Evolutionary conservation across 441 rosid species (phyloP), one percentile per base, ranked within the genome.

Genomic region (Gossypium lobatum): DNA sequence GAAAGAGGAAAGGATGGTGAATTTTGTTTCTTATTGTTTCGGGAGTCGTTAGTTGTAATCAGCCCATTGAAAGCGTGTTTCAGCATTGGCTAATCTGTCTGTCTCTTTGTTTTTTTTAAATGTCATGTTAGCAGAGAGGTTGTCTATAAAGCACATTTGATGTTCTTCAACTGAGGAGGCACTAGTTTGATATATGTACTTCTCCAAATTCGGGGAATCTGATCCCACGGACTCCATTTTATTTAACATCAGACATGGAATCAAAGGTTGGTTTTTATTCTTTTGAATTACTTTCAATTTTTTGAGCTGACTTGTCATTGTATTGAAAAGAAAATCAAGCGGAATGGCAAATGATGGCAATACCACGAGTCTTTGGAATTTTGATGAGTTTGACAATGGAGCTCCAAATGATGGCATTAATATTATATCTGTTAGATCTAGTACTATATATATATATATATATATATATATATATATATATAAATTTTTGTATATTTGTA

Each of bases 131-230:
- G 52, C 83, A 84, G 86, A 85, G 86, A 83, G 88, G 66, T 73
- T 87, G 71, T 85, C 87, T 0, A 31, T 84, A 28, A 87, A 82
- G 81, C 82, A 80, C 42, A 65, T 1, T 21, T 83, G 77, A 81
- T 54, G 61, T 31, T 50, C 39, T 55, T 55, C 14, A 18, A 18
- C 13, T 2, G 60, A 18, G 60, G 60, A 55, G 52, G 52, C n/a
- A 46, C n/a, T 10, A 46, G 52, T 46, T 46, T 46, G 52, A 46
- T 13, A 46, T 46, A 10, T 46, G 1, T 13, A 11, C n/a, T 45
- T 45, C 50, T 46, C 52, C 52, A 3, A 46, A 2, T 3, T 13
- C 2, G 63, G 13, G 63, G 16, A 23, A 23, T 37, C 45, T 63
- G 68, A 37, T 17, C 8, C n/a, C 10, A 48, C 25, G 14, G 17